phyloP scores from a whole-genome alignment of 192 early-diverging fungal genomes.

The Entomortierella parvispora region DNA sequence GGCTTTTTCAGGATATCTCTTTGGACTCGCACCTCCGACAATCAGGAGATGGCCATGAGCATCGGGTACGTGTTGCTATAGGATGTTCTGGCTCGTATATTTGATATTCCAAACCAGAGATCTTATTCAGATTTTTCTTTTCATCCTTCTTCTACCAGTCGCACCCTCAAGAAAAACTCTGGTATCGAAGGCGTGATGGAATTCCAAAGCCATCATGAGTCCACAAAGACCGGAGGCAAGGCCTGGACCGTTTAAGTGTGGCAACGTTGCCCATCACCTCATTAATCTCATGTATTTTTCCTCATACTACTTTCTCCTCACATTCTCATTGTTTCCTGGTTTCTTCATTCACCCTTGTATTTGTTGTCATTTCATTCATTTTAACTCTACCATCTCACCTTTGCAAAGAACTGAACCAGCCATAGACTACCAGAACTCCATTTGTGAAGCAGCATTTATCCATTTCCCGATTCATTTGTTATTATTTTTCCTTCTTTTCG shows the following conservation, averaged over 20 bases:
- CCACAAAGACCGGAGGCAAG: slow-evolving; percentile 26
- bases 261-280: neutral
- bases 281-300: neutral
- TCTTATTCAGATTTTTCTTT: neutral
- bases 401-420: neutral
- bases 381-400: neutral
- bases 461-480: slow-evolving; percentile 4
- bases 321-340: neutral
- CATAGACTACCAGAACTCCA: no score
- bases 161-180: slow-evolving; percentile 39
- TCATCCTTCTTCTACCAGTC: slow-evolving; percentile 12
- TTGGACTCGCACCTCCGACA: slow-evolving; percentile 79
- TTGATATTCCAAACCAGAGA: neutral
- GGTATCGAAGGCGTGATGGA: slow-evolving; percentile 35
- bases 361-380: neutral
- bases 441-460: slow-evolving; percentile 7
- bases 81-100: neutral
- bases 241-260: slow-evolving; percentile 41
- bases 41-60: slow-evolving; percentile 56
- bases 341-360: neutral
- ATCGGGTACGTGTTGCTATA: slow-evolving; percentile 67
- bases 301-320: neutral
- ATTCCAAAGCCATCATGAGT: slow-evolving; percentile 48
- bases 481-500: neutral
- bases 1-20: slow-evolving; percentile 84